phyloP scores from a whole-genome alignment of 805 yeast species.

The Candida xyloterini region DNA sequence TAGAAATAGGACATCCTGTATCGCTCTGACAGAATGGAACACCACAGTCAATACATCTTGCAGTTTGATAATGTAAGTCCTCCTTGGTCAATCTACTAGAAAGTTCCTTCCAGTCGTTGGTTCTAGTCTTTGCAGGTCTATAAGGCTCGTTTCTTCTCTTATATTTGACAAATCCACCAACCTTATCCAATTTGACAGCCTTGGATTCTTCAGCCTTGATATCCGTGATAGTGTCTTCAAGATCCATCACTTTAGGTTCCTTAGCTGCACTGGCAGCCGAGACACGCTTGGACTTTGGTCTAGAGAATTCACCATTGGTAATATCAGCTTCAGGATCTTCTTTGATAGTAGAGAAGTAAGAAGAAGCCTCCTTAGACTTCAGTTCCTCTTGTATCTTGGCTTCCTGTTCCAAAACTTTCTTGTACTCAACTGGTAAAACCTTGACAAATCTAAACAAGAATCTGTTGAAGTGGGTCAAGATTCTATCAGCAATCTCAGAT shows the following conservation, averaged over 20 bases:
- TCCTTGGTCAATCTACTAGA: slow-evolving; percentile 76
- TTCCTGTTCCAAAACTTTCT: slow-evolving; percentile 80
- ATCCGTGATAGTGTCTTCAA: slow-evolving; percentile 85
- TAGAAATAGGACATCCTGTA: slow-evolving; percentile 96
- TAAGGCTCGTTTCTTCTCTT: slow-evolving; percentile 84
- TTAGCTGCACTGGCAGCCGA: slow-evolving; percentile 27
- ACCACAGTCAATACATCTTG: slow-evolving; percentile 99
- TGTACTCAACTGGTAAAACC: slow-evolving; percentile 90
- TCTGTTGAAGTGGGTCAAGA: slow-evolving; percentile 84
- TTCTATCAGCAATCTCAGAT: slow-evolving; percentile 82
- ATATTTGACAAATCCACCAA: slow-evolving; percentile 91
- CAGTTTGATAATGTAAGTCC: slow-evolving; percentile 87
- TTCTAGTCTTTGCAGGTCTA: slow-evolving; percentile 71
- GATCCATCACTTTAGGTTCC: slow-evolving; percentile 86
- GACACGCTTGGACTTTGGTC: slow-evolving; percentile 42
- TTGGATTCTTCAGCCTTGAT: slow-evolving; percentile 61
- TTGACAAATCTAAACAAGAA: slow-evolving; percentile 86
- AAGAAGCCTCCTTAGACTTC: slow-evolving; percentile 61
- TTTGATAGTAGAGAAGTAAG: slow-evolving; percentile 64
- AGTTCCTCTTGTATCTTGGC: slow-evolving; percentile 61
- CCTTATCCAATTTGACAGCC: slow-evolving; percentile 66
- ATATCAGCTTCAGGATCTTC: slow-evolving; percentile 84
- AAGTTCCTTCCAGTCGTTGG: slow-evolving; percentile 91
- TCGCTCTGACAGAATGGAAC: slow-evolving; percentile 98
- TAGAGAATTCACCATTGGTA: slow-evolving; percentile 81